Conservation (phyloP, 129 eudicot species). For the Centrapalus pauciflorus region DNA sequence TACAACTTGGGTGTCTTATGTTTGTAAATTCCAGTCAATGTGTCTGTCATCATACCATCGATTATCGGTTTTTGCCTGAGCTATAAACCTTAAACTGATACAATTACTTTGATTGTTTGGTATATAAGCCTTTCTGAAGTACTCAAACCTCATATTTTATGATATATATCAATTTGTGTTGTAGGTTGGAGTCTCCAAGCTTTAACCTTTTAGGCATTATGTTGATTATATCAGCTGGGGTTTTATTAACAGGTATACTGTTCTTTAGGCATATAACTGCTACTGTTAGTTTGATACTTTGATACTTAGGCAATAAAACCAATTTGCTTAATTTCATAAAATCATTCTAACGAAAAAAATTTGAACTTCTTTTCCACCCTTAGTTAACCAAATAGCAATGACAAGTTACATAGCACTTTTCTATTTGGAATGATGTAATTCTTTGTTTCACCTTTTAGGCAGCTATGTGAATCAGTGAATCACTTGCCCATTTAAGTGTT, state of each 20-base stretch:
- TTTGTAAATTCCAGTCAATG: too few relatives aligned
- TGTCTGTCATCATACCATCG: too few relatives aligned
- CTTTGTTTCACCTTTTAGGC: neutral
- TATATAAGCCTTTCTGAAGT: too few relatives aligned
- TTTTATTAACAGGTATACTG: conserved; percentile 76
- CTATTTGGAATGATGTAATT: neutral
- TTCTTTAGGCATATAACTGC: conserved; percentile 2
- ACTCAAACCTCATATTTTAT: neutral
- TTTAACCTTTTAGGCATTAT: conserved; percentile 81
- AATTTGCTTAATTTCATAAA: neutral
- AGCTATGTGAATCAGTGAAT: neutral
- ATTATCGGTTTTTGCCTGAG: too few relatives aligned
- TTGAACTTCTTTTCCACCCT: too few relatives aligned
- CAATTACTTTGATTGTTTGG: too few relatives aligned
- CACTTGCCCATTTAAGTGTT: neutral
- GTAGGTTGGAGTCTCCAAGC: conserved; percentile 97
- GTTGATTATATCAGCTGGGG: conserved; percentile 71
- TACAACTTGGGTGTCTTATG: too few relatives aligned
- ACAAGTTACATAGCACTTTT: neutral
- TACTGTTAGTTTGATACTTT: neutral
- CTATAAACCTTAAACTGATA: too few relatives aligned
- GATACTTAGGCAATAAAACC: neutral
- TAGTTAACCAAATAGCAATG: neutral
- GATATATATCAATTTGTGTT: conserved; percentile 20
- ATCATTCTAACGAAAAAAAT: too few relatives aligned